phyloP scores from a whole-genome alignment of 2,329 filamentous ascomycete species.

The Cryphonectria radicalis region DNA sequence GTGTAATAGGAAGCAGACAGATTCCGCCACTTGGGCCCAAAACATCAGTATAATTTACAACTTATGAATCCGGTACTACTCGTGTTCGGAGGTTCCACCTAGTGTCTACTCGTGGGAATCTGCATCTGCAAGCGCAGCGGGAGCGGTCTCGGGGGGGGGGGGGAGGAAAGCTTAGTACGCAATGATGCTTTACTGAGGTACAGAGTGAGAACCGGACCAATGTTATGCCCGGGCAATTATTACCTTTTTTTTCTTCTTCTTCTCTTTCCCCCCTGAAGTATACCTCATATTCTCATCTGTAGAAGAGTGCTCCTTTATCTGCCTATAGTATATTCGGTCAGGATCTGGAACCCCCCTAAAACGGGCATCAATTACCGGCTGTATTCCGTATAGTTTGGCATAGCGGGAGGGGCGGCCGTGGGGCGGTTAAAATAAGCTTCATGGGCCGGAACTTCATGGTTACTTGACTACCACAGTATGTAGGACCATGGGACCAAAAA shows the following conservation, averaged over 20 bases:
- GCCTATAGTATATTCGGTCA: background rate
- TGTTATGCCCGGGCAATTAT: background rate
- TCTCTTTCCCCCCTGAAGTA: background rate
- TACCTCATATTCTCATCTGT: background rate
- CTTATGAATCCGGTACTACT: no score
- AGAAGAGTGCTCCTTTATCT: background rate
- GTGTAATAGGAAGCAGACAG: background rate
- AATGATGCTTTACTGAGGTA: no score
- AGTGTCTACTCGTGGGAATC: no score
- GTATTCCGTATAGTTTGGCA: background rate
- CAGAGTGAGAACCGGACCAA: background rate
- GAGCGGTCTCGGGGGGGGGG: no score
- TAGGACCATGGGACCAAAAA: no score
- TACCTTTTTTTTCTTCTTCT: background rate
- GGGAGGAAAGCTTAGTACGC: background rate
- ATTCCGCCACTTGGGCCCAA: no score
- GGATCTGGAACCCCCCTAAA: background rate
- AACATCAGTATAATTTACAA: no score
- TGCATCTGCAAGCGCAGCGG: no score
- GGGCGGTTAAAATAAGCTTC: slow-evolving; percentile 7
- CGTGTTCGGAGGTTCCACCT: no score
- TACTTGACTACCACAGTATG: background rate
- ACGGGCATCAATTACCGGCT: slow-evolving; percentile 3
- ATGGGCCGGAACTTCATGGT: background rate
- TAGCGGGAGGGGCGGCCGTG: background rate